Evolutionary conservation across 2,329 filamentous ascomycete species (phyloP), one percentile per base, ranked within the genome.

Genomic region (Rhinocladiella mackenziei): DNA sequence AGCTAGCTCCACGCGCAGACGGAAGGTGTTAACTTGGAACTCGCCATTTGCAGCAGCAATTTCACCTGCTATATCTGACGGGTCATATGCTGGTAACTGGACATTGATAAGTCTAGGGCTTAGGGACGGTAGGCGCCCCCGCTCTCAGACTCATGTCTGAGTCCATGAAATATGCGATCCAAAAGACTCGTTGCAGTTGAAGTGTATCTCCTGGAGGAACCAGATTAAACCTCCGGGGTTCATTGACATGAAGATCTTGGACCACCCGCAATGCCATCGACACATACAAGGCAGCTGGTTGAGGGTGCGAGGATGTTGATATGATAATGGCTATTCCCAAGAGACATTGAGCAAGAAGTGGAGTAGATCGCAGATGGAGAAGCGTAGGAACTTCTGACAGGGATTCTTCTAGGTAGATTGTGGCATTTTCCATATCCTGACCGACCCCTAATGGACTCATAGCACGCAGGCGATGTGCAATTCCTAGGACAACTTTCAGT

Each of bases 341-440:
- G 32, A 97, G 72, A n/a, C 89, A 92, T 66, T 98, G 91, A 2
- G 97, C 89, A 58, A 89, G 95, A 29, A 97, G 71, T 14, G 97
- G 74, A 65, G 97, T 91, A 5, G 89, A 94, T 61, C 94, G 96
- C 31, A 89, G 83, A 83, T 97, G 89, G 1, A 89, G 89, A 44
- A 98, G 70, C 63, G 96, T 89, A 0, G 88, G 81, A 61, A 94
- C 83, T 30, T 94, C 86, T 11, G 84, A 87, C 77, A 97, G 84
- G n/a, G 89, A 89, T 62, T 98, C 97, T 70, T 97, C 96, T 56
- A 97, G 71, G 62, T 95, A 94, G 2, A 81, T 84, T 89, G 91
- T 96, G 0, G 89, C 89, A 63, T 92, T 92, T 40, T 89, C 82
- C 55, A 96, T 89, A 62, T 96, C 89, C 50, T 94, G 88, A 48